Percentiles rank a stretch among this genome's conserved stretches.
Evolutionary conservation across 495 filamentous ascomycete species (phyloP).

Genomic region (Massariosphaeria phaeospora): DNA sequence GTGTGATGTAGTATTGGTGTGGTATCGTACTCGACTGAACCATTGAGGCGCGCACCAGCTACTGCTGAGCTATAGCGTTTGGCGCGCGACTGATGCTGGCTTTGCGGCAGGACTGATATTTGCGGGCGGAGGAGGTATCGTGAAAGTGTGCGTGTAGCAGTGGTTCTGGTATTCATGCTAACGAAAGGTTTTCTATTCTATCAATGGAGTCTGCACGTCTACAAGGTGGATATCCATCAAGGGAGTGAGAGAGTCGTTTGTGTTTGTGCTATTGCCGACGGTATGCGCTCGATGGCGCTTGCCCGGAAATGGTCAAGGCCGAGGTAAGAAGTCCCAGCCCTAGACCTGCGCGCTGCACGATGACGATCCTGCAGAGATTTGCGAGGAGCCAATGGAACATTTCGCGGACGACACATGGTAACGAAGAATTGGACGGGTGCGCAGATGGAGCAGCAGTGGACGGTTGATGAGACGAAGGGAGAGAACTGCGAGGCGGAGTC

Average conservation of each 20-base stretch:
- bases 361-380: neutral
- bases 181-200: neutral
- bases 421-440: too few relatives aligned
- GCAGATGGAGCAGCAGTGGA: too few relatives aligned
- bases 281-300: too few relatives aligned
- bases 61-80: conserved; percentile 40
- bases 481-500: too few relatives aligned
- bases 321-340: neutral
- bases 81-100: conserved; percentile 12
- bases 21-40: conserved; percentile 81
- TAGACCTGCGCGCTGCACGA: neutral
- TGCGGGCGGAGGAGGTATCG: conserved; percentile 25
- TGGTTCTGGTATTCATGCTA: conserved; percentile 20
- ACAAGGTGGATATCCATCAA: too few relatives aligned
- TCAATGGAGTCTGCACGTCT: too few relatives aligned
- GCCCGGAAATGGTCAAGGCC: neutral
- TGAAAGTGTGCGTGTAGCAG: conserved; percentile 25
- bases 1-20: conserved; percentile 78
- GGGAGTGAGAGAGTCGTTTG: too few relatives aligned
- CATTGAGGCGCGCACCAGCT: conserved; percentile 62
- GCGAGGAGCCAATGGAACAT: too few relatives aligned
- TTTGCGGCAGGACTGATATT: conserved; percentile 12
- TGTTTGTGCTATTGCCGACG: too few relatives aligned
- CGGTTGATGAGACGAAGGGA: too few relatives aligned
- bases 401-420: too few relatives aligned